A percentile compares a stretch with the other conserved stretches of the same genome.
Evolutionary conservation across 1,139 yeast genomes (phyloP).

Genomic region (Kluyveromyces sp.): DNA sequence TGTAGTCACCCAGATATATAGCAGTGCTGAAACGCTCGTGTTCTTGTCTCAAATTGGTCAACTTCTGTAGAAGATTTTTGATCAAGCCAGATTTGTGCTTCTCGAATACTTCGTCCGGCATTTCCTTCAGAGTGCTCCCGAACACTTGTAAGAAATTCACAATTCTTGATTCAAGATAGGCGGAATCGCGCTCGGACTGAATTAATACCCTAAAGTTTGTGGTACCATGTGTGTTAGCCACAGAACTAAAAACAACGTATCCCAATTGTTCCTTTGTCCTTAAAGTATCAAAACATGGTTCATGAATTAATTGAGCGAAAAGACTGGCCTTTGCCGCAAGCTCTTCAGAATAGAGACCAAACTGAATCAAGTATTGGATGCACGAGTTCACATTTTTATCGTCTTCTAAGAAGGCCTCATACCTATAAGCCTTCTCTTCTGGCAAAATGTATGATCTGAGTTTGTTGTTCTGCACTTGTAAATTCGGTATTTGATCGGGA

Average conservation of each 20-base stretch:
- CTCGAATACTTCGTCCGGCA: conserved; percentile 57
- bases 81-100: conserved; percentile 66
- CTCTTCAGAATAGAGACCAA: conserved; percentile 42
- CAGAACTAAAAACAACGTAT: conserved; percentile 80
- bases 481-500: conserved; percentile 20
- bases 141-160: conserved; percentile 47
- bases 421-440: conserved; percentile 40
- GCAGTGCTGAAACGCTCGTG: conserved; percentile 56
- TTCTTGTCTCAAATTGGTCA: conserved; percentile 76
- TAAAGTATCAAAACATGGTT: conserved; percentile 83
- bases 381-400: conserved; percentile 74
- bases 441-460: conserved; percentile 48
- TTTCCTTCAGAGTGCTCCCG: conserved; percentile 34
- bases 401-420: conserved; percentile 52
- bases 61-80: conserved; percentile 58
- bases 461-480: conserved; percentile 36
- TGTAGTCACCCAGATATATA: conserved; percentile 69
- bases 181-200: conserved; percentile 77
- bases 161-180: conserved; percentile 71
- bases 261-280: conserved; percentile 92
- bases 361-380: conserved; percentile 68
- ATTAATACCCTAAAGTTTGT: conserved; percentile 72
- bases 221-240: conserved; percentile 61
- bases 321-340: conserved; percentile 51
- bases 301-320: conserved; percentile 64